phyloP scores from a whole-genome alignment of 1,284 basidiomycete genomes.

The Amylostereum areolatum region DNA sequence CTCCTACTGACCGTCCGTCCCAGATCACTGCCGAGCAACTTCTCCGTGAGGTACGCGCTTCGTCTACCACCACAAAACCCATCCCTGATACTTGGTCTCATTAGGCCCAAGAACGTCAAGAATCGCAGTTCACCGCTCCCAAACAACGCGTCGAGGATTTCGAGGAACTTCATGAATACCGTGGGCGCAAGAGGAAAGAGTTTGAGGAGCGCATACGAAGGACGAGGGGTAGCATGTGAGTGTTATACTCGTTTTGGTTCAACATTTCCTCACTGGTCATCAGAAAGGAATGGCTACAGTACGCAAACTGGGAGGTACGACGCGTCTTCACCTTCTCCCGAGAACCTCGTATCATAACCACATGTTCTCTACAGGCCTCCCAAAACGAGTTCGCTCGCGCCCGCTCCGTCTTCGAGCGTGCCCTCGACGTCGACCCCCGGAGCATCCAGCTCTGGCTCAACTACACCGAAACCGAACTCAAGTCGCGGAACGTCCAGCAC shows the following conservation, averaged over 20 bases:
- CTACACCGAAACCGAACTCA: conserved; percentile 98
- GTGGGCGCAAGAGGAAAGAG: conserved; percentile 91
- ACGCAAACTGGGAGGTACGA: conserved; percentile 76
- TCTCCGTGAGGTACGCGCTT: conserved; percentile 72
- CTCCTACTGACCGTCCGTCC: conserved; percentile 12
- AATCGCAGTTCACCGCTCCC: conserved; percentile 85
- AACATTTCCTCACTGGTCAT: background rate
- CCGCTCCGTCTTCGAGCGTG: conserved; percentile 93
- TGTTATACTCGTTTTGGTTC: conserved; percentile 5
- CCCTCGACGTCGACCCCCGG: conserved; percentile 90
- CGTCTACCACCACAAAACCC: background rate
- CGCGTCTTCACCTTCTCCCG: background rate
- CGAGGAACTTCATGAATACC: conserved; percentile 95
- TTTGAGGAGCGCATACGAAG: conserved; percentile 94
- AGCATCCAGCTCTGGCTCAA: conserved; percentile 89
- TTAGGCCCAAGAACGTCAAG: conserved; percentile 94
- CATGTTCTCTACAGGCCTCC: conserved; percentile 60
- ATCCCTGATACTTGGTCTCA: conserved; percentile 2
- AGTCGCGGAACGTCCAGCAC: conserved; percentile 94
- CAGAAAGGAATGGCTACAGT: conserved; percentile 78
- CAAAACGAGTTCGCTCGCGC: conserved; percentile 95
- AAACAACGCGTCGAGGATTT: conserved; percentile 94
- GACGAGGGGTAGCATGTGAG: conserved; percentile 80
- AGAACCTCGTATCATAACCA: background rate
- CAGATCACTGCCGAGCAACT: conserved; percentile 98